Base-by-base conservation (phyloP, 345 rosid genomes). In the Linum usitatissimum region DNA sequence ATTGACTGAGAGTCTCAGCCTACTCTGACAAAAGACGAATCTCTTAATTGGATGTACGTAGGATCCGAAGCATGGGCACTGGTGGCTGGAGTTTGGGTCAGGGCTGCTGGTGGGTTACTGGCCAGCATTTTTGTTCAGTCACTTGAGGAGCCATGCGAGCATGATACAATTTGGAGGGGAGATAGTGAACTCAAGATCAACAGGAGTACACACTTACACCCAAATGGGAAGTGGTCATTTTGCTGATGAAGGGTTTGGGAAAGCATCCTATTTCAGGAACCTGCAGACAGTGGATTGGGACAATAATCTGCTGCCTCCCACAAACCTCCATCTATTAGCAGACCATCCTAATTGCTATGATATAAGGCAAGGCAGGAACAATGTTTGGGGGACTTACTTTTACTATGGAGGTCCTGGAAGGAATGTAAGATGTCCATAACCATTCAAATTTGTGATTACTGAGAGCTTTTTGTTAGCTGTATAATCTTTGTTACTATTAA, bases 181-280 rank as follows among this genome's bases (percentile, higher is more conserved):
- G 30, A 61, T 73, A 3, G 77, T 73, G 70, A 73, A 73, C 57
- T 28, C 70, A 0, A 65, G 77, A 57, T 65, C 70, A 3, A 51
- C 70, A 10, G 77, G 77, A 6, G 68, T 30, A 64, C 77, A 73
- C 18, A 73, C 77, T 17, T 61, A 69, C 9, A 73, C 77, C 3
- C 70, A 73, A 51, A 73, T 73, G 77, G 77, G 77, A 3, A 73
- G 77, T 19, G 77, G 77, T 1, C 73, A 73, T 68, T 73, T 73
- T 57, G 61, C 77, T 7, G 67, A 17, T 31, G 77, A 73, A 53
- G 77, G 77, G 17, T 73, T 73, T 65, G 73, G 70, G 40, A 73
- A 65, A 68, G 69, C 77, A 4, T 64, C 77, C 2, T 73, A 73
- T 57, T 73, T 73, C 34, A 61, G 77, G 64, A 68, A 73, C 34